Evolutionary conservation across 208 protist species (phyloP).

Genomic region (Trypanosoma boissoni): DNA sequence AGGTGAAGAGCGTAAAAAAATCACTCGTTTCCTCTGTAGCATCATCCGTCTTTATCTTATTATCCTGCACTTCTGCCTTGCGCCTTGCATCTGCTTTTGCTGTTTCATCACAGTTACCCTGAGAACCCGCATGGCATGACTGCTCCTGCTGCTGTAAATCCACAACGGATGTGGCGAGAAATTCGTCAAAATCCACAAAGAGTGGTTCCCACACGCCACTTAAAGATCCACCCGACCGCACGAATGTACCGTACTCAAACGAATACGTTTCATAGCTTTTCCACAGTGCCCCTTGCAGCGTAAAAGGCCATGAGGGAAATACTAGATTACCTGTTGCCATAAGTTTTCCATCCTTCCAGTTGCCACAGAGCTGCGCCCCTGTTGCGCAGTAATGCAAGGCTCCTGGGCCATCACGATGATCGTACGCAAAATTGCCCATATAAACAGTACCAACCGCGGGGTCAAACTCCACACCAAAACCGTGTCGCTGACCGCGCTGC

Average conservation of each 20-base stretch:
- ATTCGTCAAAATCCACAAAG: constrained; percentile 43
- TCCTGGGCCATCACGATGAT: constrained; percentile 37
- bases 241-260: constrained; percentile 46
- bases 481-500: constrained; percentile 43
- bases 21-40: not conserved
- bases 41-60: not conserved
- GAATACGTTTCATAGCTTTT: constrained; percentile 19
- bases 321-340: constrained; percentile 28
- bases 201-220: constrained; percentile 73
- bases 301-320: constrained; percentile 26
- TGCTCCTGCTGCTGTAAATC: constrained; percentile 2
- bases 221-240: constrained; percentile 30
- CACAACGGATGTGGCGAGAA: constrained; percentile 9
- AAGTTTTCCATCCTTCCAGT: constrained; percentile 34
- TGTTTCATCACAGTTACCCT: too few species aligned
- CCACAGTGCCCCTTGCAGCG: constrained; percentile 37
- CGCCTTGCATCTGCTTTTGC: not conserved
- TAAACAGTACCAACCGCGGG: constrained; percentile 38
- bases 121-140: too few species aligned
- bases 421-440: constrained; percentile 35
- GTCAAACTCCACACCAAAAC: constrained; percentile 55
- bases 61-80: constrained; percentile 1
- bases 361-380: constrained; percentile 46
- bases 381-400: constrained; percentile 41
- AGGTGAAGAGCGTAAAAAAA: constrained; percentile 11